Evolutionary conservation across 768 basidiomycete genomes (phyloP).

Genomic region (Boletellus ananas): DNA sequence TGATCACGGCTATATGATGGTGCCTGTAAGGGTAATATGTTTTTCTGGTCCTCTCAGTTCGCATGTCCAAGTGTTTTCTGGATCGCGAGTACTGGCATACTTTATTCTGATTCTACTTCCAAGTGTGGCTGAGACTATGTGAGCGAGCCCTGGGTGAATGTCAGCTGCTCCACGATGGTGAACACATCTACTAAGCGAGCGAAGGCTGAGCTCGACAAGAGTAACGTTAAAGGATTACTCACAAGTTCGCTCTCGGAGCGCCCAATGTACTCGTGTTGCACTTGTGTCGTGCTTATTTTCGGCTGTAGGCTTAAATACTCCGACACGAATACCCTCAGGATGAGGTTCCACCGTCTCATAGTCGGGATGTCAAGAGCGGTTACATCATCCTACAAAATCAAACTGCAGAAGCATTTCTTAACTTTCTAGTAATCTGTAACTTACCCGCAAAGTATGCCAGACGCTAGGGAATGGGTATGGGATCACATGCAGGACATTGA

Average conservation of each 20-base stretch:
- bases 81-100: background rate
- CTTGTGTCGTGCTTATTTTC: conserved; percentile 32
- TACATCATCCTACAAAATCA: conserved; percentile 72
- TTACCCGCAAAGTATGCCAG: conserved; percentile 79
- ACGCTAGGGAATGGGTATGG: conserved; percentile 83
- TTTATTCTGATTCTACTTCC: background rate
- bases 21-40: conserved; percentile 6
- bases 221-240: conserved; percentile 18
- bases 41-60: background rate
- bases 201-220: conserved; percentile 2
- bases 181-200: conserved; percentile 18
- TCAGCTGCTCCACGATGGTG: background rate
- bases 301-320: conserved; percentile 82
- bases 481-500: conserved; percentile 88
- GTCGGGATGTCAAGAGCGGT: conserved; percentile 80
- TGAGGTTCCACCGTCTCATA: conserved; percentile 84
- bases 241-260: conserved; percentile 49
- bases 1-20: conserved; percentile 25
- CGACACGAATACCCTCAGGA: conserved; percentile 81
- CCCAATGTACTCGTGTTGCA: conserved; percentile 25
- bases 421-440: conserved; percentile 18
- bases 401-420: background rate
- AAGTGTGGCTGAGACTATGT: conserved; percentile 1
- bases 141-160: background rate
- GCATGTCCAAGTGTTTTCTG: background rate